Base-by-base conservation (phyloP, 129 eudicot genomes). In the Heracleum sosnowskyi region DNA sequence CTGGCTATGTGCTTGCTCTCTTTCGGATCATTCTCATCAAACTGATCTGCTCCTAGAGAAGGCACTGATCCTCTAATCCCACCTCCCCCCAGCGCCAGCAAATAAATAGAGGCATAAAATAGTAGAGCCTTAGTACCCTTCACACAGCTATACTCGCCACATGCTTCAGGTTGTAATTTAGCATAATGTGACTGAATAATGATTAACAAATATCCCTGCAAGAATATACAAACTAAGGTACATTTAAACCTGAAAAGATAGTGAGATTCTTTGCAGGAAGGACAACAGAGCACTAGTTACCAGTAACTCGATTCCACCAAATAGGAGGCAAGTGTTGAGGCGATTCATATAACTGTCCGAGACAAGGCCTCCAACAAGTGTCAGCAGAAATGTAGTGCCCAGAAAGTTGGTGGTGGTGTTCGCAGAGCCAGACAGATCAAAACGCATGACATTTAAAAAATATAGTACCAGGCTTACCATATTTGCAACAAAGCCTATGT, bases 311-410 rank as follows among this genome's bases (percentile, higher is more conserved):
- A 82, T 31, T 18, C 46, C 39, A 12, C 81, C 85, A 73, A 78
- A 71, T 12, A 82, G 34, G 11, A 78, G 75, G 53, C 74, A 60
- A 11, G 77, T 73, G 40, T 73, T 26, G 71, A 71, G 75, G 53
- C 81, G 75, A 33, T 73, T 40, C 49, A 82, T 47, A 55, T 51
- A 82, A 26, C 79, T 41, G 41, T 82, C 85, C 6, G 85, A 82
- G 45, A 82, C 7, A 72, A 82, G 49, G 42, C 82, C 85, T 33
- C 85, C 85, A 35, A 82, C 34, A 33, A 82, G 62, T 41, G 85
- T 44, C 20, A 82, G 76, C 78, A 82, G 74, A 81, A 82, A 82
- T 26, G 82, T 74, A 39, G 85, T 37, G 9, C 85, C 85, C 85
- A 82, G 57, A 45, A 37, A 82, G 64, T 82, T 82, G 11, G 85